These are phyloP conservation scores for Termitomyces sp. DNA, from an alignment of 768 basidiomycete species.

Conservation along the genomic window DNA sequence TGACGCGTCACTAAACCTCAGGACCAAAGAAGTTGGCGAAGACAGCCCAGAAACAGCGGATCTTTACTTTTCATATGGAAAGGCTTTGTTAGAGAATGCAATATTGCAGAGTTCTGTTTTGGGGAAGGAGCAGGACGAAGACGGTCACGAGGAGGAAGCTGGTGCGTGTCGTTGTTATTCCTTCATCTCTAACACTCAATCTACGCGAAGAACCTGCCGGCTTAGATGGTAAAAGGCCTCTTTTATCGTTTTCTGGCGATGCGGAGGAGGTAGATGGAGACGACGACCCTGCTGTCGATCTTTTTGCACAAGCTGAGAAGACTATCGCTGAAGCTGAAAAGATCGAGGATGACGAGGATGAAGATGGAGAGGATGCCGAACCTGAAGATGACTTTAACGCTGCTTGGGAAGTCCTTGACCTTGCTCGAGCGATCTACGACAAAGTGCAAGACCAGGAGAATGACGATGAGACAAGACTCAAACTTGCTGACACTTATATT, in stretches of 20 bases:
- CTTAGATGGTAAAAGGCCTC: constrained; percentile 40
- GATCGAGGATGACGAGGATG: constrained; percentile 44
- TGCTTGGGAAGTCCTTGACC: constrained; percentile 96
- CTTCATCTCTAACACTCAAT: constrained; percentile 6
- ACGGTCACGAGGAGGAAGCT: constrained; percentile 37
- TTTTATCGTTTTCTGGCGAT: constrained; percentile 80
- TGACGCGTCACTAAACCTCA: constrained; percentile 25
- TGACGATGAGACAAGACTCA: constrained; percentile 62
- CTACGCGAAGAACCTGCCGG: constrained; percentile 24
- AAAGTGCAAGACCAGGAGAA: constrained; percentile 49
- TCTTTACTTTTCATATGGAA: constrained; percentile 87
- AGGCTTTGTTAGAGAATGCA: constrained; percentile 89
- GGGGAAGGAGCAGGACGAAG: constrained; percentile 76
- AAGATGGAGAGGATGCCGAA: constrained; percentile 64
- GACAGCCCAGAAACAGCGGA: constrained; percentile 82
- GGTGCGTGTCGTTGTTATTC: constrained; percentile 19
- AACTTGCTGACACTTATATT: constrained; percentile 88
- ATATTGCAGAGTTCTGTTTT: constrained; percentile 83
- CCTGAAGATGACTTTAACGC: constrained; percentile 98
- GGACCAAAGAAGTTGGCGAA: constrained; percentile 72
- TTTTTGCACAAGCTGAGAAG: constrained; percentile 55
- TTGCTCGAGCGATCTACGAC: constrained; percentile 82
- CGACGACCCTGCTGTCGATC: constrained; percentile 52
- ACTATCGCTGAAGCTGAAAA: constrained; percentile 38
- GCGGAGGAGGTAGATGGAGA: constrained; percentile 54